Evolutionary conservation across 75 land plant species (phyloP), one percentile per base, ranked within the genome.

Genomic region (Selaginella tamariscina): DNA sequence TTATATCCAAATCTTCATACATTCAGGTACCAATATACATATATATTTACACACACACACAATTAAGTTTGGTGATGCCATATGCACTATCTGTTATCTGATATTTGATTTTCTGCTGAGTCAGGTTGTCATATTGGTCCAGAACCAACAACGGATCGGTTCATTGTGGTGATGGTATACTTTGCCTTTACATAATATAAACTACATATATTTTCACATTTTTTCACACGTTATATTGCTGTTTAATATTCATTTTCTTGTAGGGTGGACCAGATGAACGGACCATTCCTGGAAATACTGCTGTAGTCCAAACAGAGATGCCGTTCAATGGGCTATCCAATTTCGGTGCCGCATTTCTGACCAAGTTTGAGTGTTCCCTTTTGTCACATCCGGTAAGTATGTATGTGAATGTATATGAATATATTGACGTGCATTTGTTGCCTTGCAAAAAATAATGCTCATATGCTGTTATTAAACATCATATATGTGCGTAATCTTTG

Each of bases 201-300:
- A 15, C 15, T 5, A 5, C 15, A 39, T 39, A 15, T 39, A 5
- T 39, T 5, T 39, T 5, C 11, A 39, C 49, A 39, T 39, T 5
- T n/a, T n/a, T n/a, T n/a, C n/a, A n/a, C n/a, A n/a, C n/a, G n/a
- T n/a, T n/a, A n/a, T n/a, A n/a, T n/a, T n/a, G n/a, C n/a, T n/a
- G n/a, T n/a, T n/a, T n/a, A n/a, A n/a, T n/a, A n/a, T n/a, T n/a
- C n/a, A n/a, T n/a, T n/a, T n/a, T 5, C 49, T 39, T 15, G 49
- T 15, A 39, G 49, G 49, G 49, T 5, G 49, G 49, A 15, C 49
- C 49, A 5, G 49, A 39, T 15, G 49, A 39, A 15, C 49, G 49
- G 15, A 39, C 49, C 49, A 39, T 39, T 39, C 49, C 49, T 39
- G 49, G 49, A 39, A 39, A 39, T 39, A 39, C 49, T 39, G 49